Percentiles rank a stretch among this genome's conserved stretches.
Conservation (phyloP, 2,329 filamentous ascomycete species). For the Diaporthe aspalathi region DNA sequence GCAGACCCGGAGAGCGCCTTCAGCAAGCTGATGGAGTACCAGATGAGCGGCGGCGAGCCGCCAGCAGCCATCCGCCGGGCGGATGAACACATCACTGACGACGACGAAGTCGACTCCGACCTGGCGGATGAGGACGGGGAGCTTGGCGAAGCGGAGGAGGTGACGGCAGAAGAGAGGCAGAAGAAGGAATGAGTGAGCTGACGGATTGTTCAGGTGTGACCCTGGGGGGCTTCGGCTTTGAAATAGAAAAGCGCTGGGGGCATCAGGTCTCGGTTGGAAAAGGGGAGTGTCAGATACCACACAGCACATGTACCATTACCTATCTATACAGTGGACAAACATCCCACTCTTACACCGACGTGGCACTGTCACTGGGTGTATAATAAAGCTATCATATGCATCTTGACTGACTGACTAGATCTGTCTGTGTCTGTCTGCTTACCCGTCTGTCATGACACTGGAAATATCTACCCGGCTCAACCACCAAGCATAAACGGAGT, state of each 20-base stretch:
- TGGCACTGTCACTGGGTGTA: slow-evolving; percentile 9
- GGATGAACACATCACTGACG: slow-evolving; percentile 59
- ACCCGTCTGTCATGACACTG: too few species aligned
- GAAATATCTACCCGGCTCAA: too few species aligned
- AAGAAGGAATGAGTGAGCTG: not conserved
- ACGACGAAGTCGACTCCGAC: slow-evolving; percentile 64
- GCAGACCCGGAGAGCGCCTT: slow-evolving; percentile 83
- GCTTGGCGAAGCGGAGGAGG: slow-evolving; percentile 42
- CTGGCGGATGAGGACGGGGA: slow-evolving; percentile 56
- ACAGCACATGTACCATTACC: slow-evolving; percentile 6
- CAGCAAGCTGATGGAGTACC: slow-evolving; percentile 98
- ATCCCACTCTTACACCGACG: slow-evolving; percentile 11
- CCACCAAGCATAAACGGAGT: too few species aligned
- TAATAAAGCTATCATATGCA: slow-evolving; percentile 18
- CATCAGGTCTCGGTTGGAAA: slow-evolving; percentile 6
- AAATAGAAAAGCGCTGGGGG: not conserved
- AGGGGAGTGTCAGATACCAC: slow-evolving; percentile 16
- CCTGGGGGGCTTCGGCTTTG: not conserved
- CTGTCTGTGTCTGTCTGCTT: not conserved
- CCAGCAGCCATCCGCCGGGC: slow-evolving; percentile 53
- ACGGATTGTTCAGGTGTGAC: not conserved
- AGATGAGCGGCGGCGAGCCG: slow-evolving; percentile 86
- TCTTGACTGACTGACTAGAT: too few species aligned
- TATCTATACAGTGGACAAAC: slow-evolving; percentile 23
- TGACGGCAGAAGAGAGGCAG: slow-evolving; percentile 34